Percentiles rank a stretch among this genome's conserved stretches.
Conservation (phyloP, 2,329 filamentous ascomycete species). For the Zalaria sp. region DNA sequence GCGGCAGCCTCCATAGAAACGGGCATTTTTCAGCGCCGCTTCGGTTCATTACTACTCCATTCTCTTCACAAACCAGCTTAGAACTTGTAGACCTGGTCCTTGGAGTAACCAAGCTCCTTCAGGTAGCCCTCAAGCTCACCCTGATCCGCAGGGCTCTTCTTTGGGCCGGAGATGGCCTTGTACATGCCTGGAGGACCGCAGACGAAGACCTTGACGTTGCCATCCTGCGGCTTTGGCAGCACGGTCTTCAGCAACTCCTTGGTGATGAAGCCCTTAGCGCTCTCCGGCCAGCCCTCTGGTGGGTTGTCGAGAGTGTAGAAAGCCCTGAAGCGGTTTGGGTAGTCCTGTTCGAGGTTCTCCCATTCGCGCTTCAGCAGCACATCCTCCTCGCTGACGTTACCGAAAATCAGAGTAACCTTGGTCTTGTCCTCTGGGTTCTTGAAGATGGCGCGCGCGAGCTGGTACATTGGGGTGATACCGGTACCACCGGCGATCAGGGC, state of each 20-base stretch:
- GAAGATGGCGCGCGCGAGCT: constrained; percentile 83
- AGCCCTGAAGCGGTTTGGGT: constrained; percentile 85
- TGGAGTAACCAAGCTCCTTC: constrained; percentile 68
- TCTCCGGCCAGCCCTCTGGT: constrained; percentile 61
- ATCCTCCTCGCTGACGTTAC: constrained; percentile 79
- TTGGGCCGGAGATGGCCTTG: constrained; percentile 78
- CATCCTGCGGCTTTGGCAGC: constrained; percentile 77
- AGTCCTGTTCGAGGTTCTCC: constrained; percentile 79
- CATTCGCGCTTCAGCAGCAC: constrained; percentile 83
- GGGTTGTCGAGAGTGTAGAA: constrained; percentile 89
- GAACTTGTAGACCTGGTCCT: constrained; percentile 96
- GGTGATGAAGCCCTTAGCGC: constrained; percentile 59
- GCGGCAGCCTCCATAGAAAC: no score
- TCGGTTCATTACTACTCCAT: no score
- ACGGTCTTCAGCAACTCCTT: constrained; percentile 94
- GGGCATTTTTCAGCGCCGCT: no score
- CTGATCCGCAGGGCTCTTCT: constrained; percentile 88
- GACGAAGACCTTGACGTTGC: constrained; percentile 92
- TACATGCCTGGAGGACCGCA: constrained; percentile 88
- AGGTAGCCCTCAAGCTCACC: constrained; percentile 74
- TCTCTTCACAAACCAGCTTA: constrained; percentile 25
- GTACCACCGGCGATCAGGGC: constrained; percentile 85
- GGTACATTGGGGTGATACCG: constrained; percentile 96
- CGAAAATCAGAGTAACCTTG: constrained; percentile 90
- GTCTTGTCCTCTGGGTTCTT: constrained; percentile 94